Evolutionary conservation across 1,284 basidiomycete genomes (phyloP), one percentile per base, ranked within the genome.

Genomic region (Sparassis latifolia): DNA sequence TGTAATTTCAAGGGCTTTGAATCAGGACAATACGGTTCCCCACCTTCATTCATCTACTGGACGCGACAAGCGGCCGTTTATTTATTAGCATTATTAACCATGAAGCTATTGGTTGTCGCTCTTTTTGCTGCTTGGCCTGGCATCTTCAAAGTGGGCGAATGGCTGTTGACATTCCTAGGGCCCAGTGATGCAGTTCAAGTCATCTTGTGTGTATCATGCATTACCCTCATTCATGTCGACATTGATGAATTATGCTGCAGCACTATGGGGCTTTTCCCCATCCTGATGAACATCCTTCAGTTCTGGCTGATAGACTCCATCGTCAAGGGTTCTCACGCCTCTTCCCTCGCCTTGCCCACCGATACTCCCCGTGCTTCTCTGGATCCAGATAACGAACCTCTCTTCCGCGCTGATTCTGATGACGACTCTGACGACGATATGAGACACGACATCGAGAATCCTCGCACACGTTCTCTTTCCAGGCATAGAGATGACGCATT

Each of bases 251-350:
- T 39, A 10, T 50, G 55, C 44, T 45, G 35, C 57, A 89, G 87
- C 60, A 86, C 86, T 35, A 96, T 97, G 90, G 91, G 92, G 50
- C 66, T 97, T 45, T 95, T 97, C 70, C 95, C 95, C 1, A 85
- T 95, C 54, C 75, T 87, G 52, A 97, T 97, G 93, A 97, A 94
- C 66, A 72, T 94, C 45, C 58, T 93, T 20, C 92, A 96, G 65
- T 91, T 91, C 72, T 91, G 89, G 89, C 70, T 90, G 45, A 89
- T 90, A 51, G 89, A 92, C 68, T 89, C 89, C 0, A 90, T 92
- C 54, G 86, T 92, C 63, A 92, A 89, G 2, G 80, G 79, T 27
- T 64, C 69, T 33, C 58, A 59, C 41, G 68, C 51, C 28, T 47
- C 68, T 39, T 55, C 69, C 3, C 61, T 74, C 10, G 62, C 69